phyloP scores from a whole-genome alignment of 805 yeast genomes.

The Ogataea methylovora region DNA sequence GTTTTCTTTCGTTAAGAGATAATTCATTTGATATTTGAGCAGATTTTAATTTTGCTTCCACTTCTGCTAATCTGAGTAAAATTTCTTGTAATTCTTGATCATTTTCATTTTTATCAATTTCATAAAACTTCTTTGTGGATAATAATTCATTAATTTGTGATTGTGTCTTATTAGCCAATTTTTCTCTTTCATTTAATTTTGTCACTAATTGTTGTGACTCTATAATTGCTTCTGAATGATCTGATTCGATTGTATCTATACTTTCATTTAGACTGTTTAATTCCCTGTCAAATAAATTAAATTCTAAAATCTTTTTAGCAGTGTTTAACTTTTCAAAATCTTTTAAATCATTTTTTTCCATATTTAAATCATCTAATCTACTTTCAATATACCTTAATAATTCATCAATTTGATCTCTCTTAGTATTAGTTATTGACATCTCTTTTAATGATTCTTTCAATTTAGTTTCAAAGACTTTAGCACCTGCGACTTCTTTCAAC shows the following conservation, averaged over 20 bases:
- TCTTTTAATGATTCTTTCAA: conserved; percentile 72
- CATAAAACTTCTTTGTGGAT: conserved; percentile 40
- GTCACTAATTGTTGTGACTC: conserved; percentile 47
- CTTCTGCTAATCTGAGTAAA: conserved; percentile 39
- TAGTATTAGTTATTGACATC: conserved; percentile 64
- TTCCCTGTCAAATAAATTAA: conserved; percentile 72
- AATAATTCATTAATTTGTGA: conserved; percentile 38
- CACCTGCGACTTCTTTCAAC: conserved; percentile 91
- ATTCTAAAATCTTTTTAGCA: conserved; percentile 64
- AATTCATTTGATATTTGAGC: conserved; percentile 27
- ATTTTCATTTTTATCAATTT: conserved; percentile 50
- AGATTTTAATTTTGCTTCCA: conserved; percentile 39
- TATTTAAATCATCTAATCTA: conserved; percentile 68
- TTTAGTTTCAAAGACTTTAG: conserved; percentile 80
- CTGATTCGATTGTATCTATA: conserved; percentile 53
- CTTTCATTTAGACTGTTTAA: conserved; percentile 49
- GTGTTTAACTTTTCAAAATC: conserved; percentile 62
- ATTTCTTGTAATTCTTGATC: conserved; percentile 43
- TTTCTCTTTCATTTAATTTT: conserved; percentile 58
- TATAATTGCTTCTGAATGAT: conserved; percentile 42
- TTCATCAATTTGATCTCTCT: conserved; percentile 66
- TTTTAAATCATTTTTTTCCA: conserved; percentile 71
- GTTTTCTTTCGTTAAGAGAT: conserved; percentile 24
- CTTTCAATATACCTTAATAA: conserved; percentile 63
- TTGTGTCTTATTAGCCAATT: conserved; percentile 34